Evolutionary conservation across 2,329 filamentous ascomycete genomes (phyloP), one percentile per base, ranked within the genome.

Genomic region (Volutella citrinella): DNA sequence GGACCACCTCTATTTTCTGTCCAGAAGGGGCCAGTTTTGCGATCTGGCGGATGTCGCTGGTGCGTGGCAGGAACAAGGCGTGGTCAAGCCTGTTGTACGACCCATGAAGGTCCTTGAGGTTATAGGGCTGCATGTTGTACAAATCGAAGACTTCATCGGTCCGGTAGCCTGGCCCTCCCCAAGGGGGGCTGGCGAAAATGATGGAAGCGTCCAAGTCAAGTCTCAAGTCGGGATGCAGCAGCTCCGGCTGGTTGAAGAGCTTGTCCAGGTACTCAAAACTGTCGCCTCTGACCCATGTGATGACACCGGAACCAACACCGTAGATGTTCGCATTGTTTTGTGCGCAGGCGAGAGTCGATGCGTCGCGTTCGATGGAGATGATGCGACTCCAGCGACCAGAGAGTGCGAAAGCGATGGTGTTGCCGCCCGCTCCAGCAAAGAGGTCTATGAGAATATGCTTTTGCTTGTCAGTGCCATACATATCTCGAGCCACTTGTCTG

Each of bases 371-470:
- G 48, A 98, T 84, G 25, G 86, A 88, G 56, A 97, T 88, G 45
- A 98, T 78, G 45, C 79, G 82, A 32, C 81, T 76, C 85, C 88
- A 98, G 44, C 81, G 78, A 14, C 75, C 79, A 1, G 83, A 87
- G 9, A 82, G 74, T 13, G 93, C 91, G 51, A 98, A 94, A n/a
- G 90, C 88, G 49, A 98, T 97, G 16, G 84, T 79, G 59, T 98
- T 98, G 34, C 90, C 93, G 22, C 94, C 93, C 1, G 87, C 89
- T 26, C 93, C 93, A 18, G 83, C 87, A 63, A 98, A 98, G 27
- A 85, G 78, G 60, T 98, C 93, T 39, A 98, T 79, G 22, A 98
- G 67, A 21, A 83, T 76, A 9, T 69, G 77, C 48, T 81, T 84
- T 18, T 52, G 34, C 17, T 75, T 67, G 16, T 72, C 67, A 27